These are phyloP conservation scores for Trichosanthes truncata DNA, from an alignment of 306 rosid genomes.

Conservation along the genomic window DNA sequence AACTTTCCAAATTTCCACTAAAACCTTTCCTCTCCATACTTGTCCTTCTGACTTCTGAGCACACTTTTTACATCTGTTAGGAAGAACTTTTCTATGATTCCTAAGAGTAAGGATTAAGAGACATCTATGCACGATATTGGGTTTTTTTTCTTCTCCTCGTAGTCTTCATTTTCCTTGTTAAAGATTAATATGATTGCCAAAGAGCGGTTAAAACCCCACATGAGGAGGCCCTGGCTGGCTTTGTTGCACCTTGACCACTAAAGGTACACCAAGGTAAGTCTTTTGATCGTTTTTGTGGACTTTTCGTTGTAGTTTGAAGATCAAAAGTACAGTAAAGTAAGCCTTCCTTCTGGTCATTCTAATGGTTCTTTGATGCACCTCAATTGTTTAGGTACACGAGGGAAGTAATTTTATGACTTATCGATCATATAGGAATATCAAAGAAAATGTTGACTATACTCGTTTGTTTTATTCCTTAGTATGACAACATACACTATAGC, in stretches of 20 bases:
- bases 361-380: too few relatives aligned
- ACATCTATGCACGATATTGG: not conserved
- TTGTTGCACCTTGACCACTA: not conserved
- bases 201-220: not conserved
- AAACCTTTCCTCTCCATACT: not conserved
- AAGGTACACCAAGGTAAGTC: too few relatives aligned
- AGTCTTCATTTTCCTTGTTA: not conserved
- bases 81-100: not conserved
- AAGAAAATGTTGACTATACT: too few relatives aligned
- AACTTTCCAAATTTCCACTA: not conserved
- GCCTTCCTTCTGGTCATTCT: not conserved
- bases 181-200: not conserved
- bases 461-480: too few relatives aligned
- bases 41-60: not conserved
- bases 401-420: too few relatives aligned
- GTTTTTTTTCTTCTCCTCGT: not conserved
- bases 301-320: too few relatives aligned
- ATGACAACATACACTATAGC: too few relatives aligned
- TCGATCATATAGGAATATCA: too few relatives aligned
- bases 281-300: too few relatives aligned
- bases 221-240: not conserved
- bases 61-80: not conserved
- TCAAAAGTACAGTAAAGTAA: too few relatives aligned
- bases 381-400: too few relatives aligned
- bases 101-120: not conserved